These are phyloP conservation scores for Beauveria asiatica DNA, from an alignment of 2,329 filamentous ascomycete species.

Conservation along the genomic window DNA sequence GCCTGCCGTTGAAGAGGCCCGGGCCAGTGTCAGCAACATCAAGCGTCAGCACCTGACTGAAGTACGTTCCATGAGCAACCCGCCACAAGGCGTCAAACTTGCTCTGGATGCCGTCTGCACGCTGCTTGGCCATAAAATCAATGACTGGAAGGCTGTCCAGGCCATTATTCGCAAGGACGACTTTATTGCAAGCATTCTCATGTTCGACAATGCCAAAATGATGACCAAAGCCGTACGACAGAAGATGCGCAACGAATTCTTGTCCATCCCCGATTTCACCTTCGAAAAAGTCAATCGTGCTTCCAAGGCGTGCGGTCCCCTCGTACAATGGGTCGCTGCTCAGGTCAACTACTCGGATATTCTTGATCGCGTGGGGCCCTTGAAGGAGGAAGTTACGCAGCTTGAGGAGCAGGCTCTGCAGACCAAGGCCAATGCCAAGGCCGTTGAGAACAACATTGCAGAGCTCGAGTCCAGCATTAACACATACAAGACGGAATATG, in stretches of 20 bases:
- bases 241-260: constrained; percentile 88
- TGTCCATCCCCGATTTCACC: constrained; percentile 91
- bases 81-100: constrained; percentile 81
- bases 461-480: constrained; percentile 84
- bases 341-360: constrained; percentile 99
- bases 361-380: constrained; percentile 81
- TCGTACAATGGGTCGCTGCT: constrained; percentile 94
- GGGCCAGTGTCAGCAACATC: constrained; percentile 96
- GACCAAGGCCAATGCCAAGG: constrained; percentile 88
- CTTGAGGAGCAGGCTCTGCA: constrained; percentile 83
- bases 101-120: constrained; percentile 96
- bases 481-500: constrained; percentile 93
- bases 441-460: constrained; percentile 79
- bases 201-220: constrained; percentile 89
- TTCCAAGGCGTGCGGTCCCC: constrained; percentile 90
- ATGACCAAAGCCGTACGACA: constrained; percentile 78
- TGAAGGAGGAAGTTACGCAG: constrained; percentile 79
- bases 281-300: constrained; percentile 94
- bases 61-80: constrained; percentile 93
- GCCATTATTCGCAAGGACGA: constrained; percentile 84
- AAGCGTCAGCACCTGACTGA: constrained; percentile 95
- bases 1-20: constrained; percentile 84
- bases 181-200: constrained; percentile 96
- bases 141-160: constrained; percentile 87
- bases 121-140: constrained; percentile 79